Percentiles rank a stretch among this genome's conserved stretches.
Conservation (phyloP, 495 filamentous ascomycete genomes). For the Aspergillus funiculosus region DNA sequence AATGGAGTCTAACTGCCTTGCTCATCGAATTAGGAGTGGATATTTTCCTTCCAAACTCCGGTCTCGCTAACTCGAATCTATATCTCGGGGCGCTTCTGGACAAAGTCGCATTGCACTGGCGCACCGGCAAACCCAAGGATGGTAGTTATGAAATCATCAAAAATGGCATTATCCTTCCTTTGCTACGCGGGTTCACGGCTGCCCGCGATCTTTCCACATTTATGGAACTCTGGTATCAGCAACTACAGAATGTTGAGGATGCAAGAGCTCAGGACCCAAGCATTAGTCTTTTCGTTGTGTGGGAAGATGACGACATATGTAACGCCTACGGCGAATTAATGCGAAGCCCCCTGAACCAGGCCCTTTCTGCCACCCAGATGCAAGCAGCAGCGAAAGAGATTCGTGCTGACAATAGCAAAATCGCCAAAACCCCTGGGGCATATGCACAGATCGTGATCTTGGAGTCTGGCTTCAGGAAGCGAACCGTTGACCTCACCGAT, state of each 20-base stretch:
- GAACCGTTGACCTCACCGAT: slow-evolving; percentile 21
- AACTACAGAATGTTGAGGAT: slow-evolving; percentile 47
- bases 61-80: slow-evolving; percentile 34
- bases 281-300: slow-evolving; percentile 38
- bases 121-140: slow-evolving; percentile 11
- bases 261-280: slow-evolving; percentile 27
- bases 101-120: slow-evolving; percentile 38
- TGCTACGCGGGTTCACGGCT: slow-evolving; percentile 57
- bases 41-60: slow-evolving; percentile 57
- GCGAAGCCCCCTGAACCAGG: slow-evolving; percentile 30
- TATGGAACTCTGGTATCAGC: slow-evolving; percentile 58
- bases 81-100: slow-evolving; percentile 40
- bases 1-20: slow-evolving; percentile 59
- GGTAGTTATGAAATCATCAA: slow-evolving; percentile 31
- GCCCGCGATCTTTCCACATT: slow-evolving; percentile 64
- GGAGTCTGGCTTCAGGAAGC: slow-evolving; percentile 34
- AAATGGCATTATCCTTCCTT: slow-evolving; percentile 45
- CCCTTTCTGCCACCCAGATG: slow-evolving; percentile 30
- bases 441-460: slow-evolving; percentile 37
- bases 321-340: slow-evolving; percentile 34
- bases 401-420: slow-evolving; percentile 25
- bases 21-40: slow-evolving; percentile 62
- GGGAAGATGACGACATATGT: slow-evolving; percentile 59
- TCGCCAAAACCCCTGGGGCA: slow-evolving; percentile 26
- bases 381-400: slow-evolving; percentile 28